These are phyloP conservation scores for Pinus albicaulis DNA, from an alignment of 75 land plant genomes.

Conservation along the genomic window DNA sequence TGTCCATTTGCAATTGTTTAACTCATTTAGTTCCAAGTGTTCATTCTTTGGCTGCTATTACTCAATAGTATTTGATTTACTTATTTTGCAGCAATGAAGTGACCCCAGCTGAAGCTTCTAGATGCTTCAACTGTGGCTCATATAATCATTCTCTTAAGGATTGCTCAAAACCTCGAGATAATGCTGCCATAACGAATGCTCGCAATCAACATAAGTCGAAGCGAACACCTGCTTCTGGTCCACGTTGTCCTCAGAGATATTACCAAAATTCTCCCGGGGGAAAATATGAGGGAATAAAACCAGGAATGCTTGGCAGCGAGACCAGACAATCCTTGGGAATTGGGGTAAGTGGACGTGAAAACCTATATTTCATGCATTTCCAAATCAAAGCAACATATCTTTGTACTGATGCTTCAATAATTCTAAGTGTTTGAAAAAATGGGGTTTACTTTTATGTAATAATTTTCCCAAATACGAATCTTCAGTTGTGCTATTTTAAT, in stretches of 20 bases:
- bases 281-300: slow-evolving; percentile 73
- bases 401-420: not conserved
- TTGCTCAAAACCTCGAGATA: slow-evolving; percentile 83
- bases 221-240: slow-evolving; percentile 30
- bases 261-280: slow-evolving; percentile 73
- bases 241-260: slow-evolving; percentile 66
- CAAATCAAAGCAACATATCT: not conserved
- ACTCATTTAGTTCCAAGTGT: not conserved
- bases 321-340: slow-evolving; percentile 75
- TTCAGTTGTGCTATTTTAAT: slow-evolving; percentile 3
- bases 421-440: not conserved
- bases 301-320: slow-evolving; percentile 70
- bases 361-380: not conserved
- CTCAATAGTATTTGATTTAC: not conserved
- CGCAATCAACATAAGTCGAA: slow-evolving; percentile 58
- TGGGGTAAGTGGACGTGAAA: slow-evolving; percentile 43
- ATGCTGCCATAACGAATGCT: slow-evolving; percentile 77
- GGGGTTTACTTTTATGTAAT: not conserved
- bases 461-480: not conserved
- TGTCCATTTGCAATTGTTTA: not conserved
- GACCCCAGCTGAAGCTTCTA: slow-evolving; percentile 43
- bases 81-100: slow-evolving; percentile 34
- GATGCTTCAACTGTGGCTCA: slow-evolving; percentile 98
- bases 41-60: not conserved
- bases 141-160: slow-evolving; percentile 84